Conservation (phyloP, 2,329 filamentous ascomycete genomes). For the Tolypocladium tropicale region DNA sequence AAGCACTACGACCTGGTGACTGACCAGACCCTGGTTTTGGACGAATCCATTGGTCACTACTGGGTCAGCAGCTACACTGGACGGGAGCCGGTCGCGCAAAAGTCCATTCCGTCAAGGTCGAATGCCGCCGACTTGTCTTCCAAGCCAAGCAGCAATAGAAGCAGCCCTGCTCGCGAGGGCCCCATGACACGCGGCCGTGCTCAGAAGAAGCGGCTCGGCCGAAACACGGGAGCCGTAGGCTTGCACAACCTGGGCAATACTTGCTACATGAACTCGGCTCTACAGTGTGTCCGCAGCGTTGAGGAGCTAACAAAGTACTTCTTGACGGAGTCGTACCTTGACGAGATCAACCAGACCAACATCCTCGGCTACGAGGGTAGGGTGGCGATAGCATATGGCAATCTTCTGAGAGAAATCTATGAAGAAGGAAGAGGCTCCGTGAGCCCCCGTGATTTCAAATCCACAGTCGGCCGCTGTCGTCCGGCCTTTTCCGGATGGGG, state of each 20-base stretch:
- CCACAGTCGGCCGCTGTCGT: conserved; percentile 67
- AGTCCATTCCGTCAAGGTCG: conserved; percentile 22
- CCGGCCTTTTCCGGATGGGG: conserved; percentile 87
- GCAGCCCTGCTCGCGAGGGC: conserved; percentile 52
- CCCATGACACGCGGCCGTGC: conserved; percentile 61
- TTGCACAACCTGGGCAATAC: conserved; percentile 90
- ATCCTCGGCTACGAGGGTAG: conserved; percentile 76
- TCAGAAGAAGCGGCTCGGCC: conserved; percentile 59
- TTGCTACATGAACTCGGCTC: conserved; percentile 97
- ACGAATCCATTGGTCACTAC: conserved; percentile 58
- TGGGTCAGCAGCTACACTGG: conserved; percentile 44
- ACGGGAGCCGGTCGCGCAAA: conserved; percentile 21
- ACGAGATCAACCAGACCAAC: conserved; percentile 78
- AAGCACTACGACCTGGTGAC: conserved; percentile 57
- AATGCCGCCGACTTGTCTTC: conserved; percentile 15
- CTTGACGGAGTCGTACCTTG: conserved; percentile 59
- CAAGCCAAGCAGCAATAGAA: conserved; percentile 47
- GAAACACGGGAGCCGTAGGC: conserved; percentile 67
- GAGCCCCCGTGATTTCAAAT: conserved; percentile 73
- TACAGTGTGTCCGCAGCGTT: conserved; percentile 89
- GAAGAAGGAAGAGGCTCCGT: conserved; percentile 59
- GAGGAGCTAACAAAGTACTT: conserved; percentile 94
- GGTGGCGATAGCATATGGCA: conserved; percentile 76
- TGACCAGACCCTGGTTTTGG: conserved; percentile 70
- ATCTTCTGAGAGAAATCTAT: conserved; percentile 70